These are phyloP conservation scores for Leccinum obscurum DNA, from an alignment of 768 basidiomycete species.

Conservation along the genomic window DNA sequence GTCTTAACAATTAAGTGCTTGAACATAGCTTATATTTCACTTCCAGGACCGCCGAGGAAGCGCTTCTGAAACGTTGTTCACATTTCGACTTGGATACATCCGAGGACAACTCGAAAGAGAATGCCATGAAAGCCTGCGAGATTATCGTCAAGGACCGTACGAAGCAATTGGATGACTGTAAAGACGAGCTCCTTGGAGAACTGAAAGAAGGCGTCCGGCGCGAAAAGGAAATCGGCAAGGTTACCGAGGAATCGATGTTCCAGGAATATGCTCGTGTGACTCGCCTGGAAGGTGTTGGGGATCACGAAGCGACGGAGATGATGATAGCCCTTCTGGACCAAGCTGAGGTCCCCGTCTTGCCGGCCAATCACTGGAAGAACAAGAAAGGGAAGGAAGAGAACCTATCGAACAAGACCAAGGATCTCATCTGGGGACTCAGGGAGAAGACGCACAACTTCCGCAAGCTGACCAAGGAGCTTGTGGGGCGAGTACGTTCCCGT, in stretches of 20 bases:
- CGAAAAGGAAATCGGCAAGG: slow-evolving; percentile 65
- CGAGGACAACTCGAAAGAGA: slow-evolving; percentile 47
- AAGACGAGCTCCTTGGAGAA: slow-evolving; percentile 64
- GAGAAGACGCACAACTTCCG: slow-evolving; percentile 88
- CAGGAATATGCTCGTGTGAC: slow-evolving; percentile 72
- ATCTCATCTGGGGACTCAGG: slow-evolving; percentile 75
- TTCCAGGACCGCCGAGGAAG: slow-evolving; percentile 82
- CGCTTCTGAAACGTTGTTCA: slow-evolving; percentile 91
- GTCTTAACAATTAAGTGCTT: slow-evolving; percentile 4
- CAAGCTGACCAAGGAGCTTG: slow-evolving; percentile 81
- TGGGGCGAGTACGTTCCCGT: slow-evolving; percentile 85
- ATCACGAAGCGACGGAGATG: slow-evolving; percentile 70
- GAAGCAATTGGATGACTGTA: slow-evolving; percentile 78
- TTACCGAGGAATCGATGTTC: slow-evolving; percentile 74
- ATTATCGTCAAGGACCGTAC: slow-evolving; percentile 84
- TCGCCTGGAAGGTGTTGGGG: slow-evolving; percentile 65
- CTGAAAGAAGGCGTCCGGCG: slow-evolving; percentile 65
- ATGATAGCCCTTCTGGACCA: slow-evolving; percentile 60
- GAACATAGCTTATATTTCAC: slow-evolving; percentile 4
- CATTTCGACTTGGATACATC: slow-evolving; percentile 86
- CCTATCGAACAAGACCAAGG: slow-evolving; percentile 56
- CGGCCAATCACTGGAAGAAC: slow-evolving; percentile 37
- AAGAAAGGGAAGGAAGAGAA: slow-evolving; percentile 57
- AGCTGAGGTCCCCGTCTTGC: slow-evolving; percentile 47
- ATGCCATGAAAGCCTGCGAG: slow-evolving; percentile 92